Evolutionary conservation across 805 yeast genomes (phyloP).

Genomic region (Pichia heedii): DNA sequence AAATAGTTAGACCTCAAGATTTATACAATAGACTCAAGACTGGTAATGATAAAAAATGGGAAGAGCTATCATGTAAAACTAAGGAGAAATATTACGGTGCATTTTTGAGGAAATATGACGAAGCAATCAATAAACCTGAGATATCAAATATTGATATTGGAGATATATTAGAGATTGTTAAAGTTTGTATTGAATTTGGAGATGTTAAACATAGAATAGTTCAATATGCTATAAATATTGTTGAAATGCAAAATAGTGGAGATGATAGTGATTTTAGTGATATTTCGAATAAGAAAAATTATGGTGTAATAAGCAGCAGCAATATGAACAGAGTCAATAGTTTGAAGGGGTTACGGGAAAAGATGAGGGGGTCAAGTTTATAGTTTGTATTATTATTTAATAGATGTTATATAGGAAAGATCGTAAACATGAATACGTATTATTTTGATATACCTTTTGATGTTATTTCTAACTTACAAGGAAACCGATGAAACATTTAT

Average conservation of each 20-base stretch:
- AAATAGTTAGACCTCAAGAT: conserved; percentile 21
- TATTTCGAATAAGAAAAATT: not conserved
- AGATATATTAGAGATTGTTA: conserved; percentile 18
- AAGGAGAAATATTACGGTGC: conserved; percentile 23
- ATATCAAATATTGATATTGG: conserved; percentile 10
- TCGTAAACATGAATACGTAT: not conserved
- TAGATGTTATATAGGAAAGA: not conserved
- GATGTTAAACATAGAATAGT: conserved; percentile 18
- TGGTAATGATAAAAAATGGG: conserved; percentile 19
- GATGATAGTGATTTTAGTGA: not conserved
- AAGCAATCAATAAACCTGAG: conserved; percentile 16
- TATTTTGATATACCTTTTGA: too few species aligned
- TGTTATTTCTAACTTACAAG: conserved; percentile 15
- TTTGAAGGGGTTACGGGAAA: conserved; percentile 1
- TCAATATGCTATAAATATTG: conserved; percentile 12
- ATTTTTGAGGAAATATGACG: conserved; percentile 22
- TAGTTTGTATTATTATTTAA: too few species aligned
- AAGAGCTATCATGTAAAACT: conserved; percentile 14
- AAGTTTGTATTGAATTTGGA: conserved; percentile 20
- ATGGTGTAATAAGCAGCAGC: not conserved
- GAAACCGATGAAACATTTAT: conserved; percentile 68
- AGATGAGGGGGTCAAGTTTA: not conserved
- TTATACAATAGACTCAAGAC: conserved; percentile 20
- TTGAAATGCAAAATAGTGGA: conserved; percentile 7
- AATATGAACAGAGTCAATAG: not conserved